Evolutionary conservation across 306 rosid genomes (phyloP), one percentile per base, ranked within the genome.

Genomic region (Medicago truncatula): DNA sequence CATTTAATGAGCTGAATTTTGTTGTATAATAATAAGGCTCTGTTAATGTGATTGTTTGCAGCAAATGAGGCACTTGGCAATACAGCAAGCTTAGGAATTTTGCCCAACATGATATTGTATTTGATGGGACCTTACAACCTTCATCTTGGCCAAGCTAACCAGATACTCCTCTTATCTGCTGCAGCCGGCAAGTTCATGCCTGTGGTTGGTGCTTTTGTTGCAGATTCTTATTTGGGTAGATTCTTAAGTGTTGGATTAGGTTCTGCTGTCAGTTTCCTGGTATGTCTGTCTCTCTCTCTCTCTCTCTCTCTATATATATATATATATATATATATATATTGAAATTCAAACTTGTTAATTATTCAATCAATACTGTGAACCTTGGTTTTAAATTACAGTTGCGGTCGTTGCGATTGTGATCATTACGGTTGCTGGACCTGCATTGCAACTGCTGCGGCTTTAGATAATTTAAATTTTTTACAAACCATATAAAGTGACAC

Each of bases 171-270:
- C 60, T 75, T 83, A 14, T 89, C 87, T 70, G 58, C 88, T 28
- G 93, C 91, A 25, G 71, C 75, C 2, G 40, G 67, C 50, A 88
- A 89, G 77, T 75, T 92, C 82, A 76, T 77, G 39, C 97, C 97
- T 53, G 18, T 89, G 21, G 1, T 89, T 1, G 97, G 85, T 25
- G 97, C 96, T 21, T 85, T 89, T 41, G 25, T 89, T 69, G 78
- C 90, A 1, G 96, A 92, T 89, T 89, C 91, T 75, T 86, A 82
- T 79, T 75, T 89, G 43, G 96, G 97, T 71, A 87, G 93, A 3
- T 92, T 92, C 76, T 83, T 70, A 25, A 66, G 89, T 57, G 83
- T 92, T 75, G 88, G 72, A 4, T 64, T 84, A 0, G 93, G 96
- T 53, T 88, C 91, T n/a, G 46, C 84, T 15, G 61, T 82, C 57